phyloP scores from a whole-genome alignment of 805 yeast species.

The Saccharomyces paradoxus region DNA sequence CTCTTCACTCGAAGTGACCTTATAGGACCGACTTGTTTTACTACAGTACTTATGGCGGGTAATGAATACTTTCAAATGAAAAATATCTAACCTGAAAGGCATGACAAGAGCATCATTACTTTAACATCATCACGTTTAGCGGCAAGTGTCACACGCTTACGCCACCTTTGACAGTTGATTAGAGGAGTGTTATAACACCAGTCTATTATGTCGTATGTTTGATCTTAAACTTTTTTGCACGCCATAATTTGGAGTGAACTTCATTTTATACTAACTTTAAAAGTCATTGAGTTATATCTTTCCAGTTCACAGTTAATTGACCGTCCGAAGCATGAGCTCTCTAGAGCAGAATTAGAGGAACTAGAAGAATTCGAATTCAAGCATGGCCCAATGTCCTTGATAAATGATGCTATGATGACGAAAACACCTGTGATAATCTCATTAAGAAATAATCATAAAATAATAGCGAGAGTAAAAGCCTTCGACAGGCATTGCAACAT shows the following conservation, averaged over 20 bases:
- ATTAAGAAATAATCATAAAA: conserved; percentile 85
- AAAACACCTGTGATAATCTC: conserved; percentile 78
- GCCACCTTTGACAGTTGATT: background rate
- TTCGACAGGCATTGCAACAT: conserved; percentile 94
- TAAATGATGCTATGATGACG: conserved; percentile 73
- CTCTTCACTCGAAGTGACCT: background rate
- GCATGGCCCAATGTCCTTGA: conserved; percentile 83
- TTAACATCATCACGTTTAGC: background rate
- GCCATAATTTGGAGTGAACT: background rate
- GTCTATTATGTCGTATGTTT: conserved; percentile 8
- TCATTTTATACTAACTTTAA: background rate
- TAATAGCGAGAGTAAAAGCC: conserved; percentile 83
- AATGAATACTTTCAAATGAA: background rate
- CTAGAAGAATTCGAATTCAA: conserved; percentile 84
- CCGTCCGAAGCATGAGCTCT: conserved; percentile 70
- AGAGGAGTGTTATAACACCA: background rate
- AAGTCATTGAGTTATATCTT: background rate
- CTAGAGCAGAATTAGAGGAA: conserved; percentile 68
- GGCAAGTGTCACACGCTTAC: background rate
- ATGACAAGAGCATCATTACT: background rate
- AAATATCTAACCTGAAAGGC: background rate
- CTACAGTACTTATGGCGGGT: background rate
- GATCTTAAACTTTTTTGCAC: background rate
- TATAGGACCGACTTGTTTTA: background rate
- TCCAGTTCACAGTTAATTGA: conserved; percentile 57